phyloP scores from a whole-genome alignment of 2,329 filamentous ascomycete genomes.

The Moelleriella libera region DNA sequence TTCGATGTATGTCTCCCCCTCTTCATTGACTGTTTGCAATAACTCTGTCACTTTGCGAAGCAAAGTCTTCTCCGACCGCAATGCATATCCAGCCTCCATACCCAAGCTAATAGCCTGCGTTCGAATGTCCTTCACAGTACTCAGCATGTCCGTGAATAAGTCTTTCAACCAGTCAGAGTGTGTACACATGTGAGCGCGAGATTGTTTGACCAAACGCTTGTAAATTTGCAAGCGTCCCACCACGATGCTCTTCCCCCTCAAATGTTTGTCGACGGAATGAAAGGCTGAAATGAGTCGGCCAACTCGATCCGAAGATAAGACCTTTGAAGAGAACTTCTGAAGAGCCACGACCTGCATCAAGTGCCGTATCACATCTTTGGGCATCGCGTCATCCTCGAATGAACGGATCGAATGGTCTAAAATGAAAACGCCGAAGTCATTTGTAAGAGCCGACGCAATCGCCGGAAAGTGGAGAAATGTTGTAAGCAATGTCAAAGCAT shows the following conservation, averaged over 20 bases:
- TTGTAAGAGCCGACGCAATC: conserved; percentile 55
- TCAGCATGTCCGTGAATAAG: conserved; percentile 70
- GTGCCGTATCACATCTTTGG: conserved; percentile 67
- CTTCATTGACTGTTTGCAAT: conserved; percentile 32
- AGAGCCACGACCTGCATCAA: conserved; percentile 69
- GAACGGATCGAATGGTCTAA: conserved; percentile 67
- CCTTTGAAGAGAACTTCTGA: conserved; percentile 62
- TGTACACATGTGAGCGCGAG: conserved; percentile 52
- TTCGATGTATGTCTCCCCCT: conserved; percentile 48
- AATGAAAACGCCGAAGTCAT: conserved; percentile 68
- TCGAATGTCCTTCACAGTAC: conserved; percentile 62
- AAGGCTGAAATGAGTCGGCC: conserved; percentile 57
- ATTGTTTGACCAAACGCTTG: conserved; percentile 59
- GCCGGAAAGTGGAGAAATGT: conserved; percentile 63
- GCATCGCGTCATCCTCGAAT: conserved; percentile 51
- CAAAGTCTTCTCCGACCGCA: conserved; percentile 56
- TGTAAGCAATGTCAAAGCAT: conserved; percentile 64
- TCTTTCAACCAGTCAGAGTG: conserved; percentile 71
- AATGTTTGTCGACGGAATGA: conserved; percentile 55
- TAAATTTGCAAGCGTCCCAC: conserved; percentile 69
- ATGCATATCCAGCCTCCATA: conserved; percentile 50
- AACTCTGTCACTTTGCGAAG: conserved; percentile 53
- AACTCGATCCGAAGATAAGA: conserved; percentile 60
- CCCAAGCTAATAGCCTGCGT: conserved; percentile 61
- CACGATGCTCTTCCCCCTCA: conserved; percentile 70